phyloP scores from a whole-genome alignment of 2,329 filamentous ascomycete species.

The Cytospora leucostoma region DNA sequence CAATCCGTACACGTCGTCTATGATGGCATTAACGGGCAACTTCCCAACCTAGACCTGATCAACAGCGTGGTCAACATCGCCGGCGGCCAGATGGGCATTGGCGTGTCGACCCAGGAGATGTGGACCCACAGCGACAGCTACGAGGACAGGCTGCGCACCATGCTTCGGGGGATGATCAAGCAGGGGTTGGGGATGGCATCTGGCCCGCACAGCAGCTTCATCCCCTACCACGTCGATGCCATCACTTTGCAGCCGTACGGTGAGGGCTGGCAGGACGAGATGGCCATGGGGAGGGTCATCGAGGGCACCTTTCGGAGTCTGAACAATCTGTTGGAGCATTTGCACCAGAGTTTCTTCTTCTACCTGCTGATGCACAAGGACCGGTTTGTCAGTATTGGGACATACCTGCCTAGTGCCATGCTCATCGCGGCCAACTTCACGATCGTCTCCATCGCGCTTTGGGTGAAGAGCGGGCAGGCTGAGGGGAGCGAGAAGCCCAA shows the following conservation, averaged over 20 bases:
- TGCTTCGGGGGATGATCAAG: conserved; percentile 88
- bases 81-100: conserved; percentile 87
- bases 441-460: conserved; percentile 91
- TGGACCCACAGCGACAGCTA: conserved; percentile 78
- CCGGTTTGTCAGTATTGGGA: conserved; percentile 96
- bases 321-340: conserved; percentile 94
- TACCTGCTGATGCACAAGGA: conserved; percentile 91
- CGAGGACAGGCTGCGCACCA: conserved; percentile 77
- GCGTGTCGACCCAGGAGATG: conserved; percentile 82
- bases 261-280: conserved; percentile 95
- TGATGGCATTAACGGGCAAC: conserved; percentile 91
- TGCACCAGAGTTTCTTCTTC: conserved; percentile 99
- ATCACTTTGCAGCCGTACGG: conserved; percentile 90
- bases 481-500: conserved; percentile 31
- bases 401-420: conserved; percentile 98
- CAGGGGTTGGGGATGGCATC: conserved; percentile 88
- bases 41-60: conserved; percentile 93
- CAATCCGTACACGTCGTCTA: conserved; percentile 89
- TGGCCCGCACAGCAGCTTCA: conserved; percentile 92
- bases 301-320: conserved; percentile 91
- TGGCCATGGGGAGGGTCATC: conserved; percentile 85
- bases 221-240: conserved; percentile 96
- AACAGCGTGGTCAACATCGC: conserved; percentile 91
- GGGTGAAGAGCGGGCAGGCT: conserved; percentile 76
- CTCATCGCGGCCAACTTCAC: conserved; percentile 91